A percentile compares a stretch with the other conserved stretches of the same genome.
phyloP scores from a whole-genome alignment of 441 rosid genomes.

The Manihot esculenta region DNA sequence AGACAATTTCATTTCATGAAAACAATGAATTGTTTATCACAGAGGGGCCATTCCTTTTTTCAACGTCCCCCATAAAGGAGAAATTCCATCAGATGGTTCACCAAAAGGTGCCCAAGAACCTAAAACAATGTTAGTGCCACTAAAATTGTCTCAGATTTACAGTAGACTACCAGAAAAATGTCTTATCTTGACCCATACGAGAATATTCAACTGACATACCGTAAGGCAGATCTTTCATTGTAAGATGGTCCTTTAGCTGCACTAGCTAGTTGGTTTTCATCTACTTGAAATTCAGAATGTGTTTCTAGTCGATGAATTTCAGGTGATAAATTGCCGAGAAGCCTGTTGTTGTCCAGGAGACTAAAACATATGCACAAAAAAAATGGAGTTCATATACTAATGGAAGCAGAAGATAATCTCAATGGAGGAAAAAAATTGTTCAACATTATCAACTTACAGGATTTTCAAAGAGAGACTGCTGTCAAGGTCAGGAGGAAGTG shows the following conservation, averaged over 20 bases:
- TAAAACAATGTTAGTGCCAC: neutral
- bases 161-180: neutral
- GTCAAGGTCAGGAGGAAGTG: slow-evolving; percentile 46
- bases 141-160: slow-evolving; percentile 6
- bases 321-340: slow-evolving; percentile 39
- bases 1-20: neutral
- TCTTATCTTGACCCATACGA: neutral
- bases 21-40: neutral
- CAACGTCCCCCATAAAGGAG: neutral
- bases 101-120: neutral
- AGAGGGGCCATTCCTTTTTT: neutral
- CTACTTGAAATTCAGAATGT: slow-evolving; percentile 46
- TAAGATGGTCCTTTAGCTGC: slow-evolving; percentile 33
- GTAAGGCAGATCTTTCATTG: slow-evolving; percentile 20
- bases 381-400: slow-evolving; percentile 7
- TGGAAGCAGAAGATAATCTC: slow-evolving; percentile 17
- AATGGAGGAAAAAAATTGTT: neutral
- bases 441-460: slow-evolving; percentile 40
- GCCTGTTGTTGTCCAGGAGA: slow-evolving; percentile 53
- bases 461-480: slow-evolving; percentile 43
- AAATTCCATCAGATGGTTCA: neutral
- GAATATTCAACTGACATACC: slow-evolving; percentile 33
- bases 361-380: slow-evolving; percentile 27
- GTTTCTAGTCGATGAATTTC: slow-evolving; percentile 39
- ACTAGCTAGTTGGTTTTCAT: slow-evolving; percentile 34